These are phyloP conservation scores for Yamadazyma buinensis DNA, from an alignment of 1,139 yeast species.

Conservation along the genomic window DNA sequence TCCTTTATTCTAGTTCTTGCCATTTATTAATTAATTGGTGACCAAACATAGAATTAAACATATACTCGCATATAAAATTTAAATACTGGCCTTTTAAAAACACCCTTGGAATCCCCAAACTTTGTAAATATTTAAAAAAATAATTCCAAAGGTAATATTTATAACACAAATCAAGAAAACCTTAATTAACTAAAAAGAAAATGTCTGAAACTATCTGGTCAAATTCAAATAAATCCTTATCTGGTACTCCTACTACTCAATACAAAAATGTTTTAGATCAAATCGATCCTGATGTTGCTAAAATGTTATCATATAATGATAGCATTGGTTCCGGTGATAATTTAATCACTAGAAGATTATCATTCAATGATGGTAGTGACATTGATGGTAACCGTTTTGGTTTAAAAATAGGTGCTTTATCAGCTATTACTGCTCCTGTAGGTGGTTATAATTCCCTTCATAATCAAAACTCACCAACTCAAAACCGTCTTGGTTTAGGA, in stretches of 20 bases:
- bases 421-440: constrained; percentile 44
- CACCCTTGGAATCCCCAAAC: too few species aligned
- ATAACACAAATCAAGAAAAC: too few species aligned
- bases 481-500: constrained; percentile 38
- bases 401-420: constrained; percentile 44
- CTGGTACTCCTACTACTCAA: constrained; percentile 5
- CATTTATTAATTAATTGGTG: too few species aligned
- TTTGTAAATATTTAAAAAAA: too few species aligned
- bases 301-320: constrained; percentile 14
- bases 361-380: constrained; percentile 46
- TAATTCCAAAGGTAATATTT: too few species aligned
- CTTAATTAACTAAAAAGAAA: too few species aligned
- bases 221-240: constrained; percentile 4
- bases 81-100: too few species aligned
- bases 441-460: constrained; percentile 15
- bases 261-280: constrained; percentile 12
- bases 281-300: constrained; percentile 15
- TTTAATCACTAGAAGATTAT: constrained; percentile 23
- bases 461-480: constrained; percentile 9
- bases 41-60: too few species aligned
- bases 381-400: constrained; percentile 40
- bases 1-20: too few species aligned
- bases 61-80: too few species aligned
- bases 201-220: constrained; percentile 17
- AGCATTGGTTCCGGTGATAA: constrained; percentile 11